These are phyloP conservation scores for Coniochaeta sp. DNA, from an alignment of 2,329 filamentous ascomycete species.

Conservation along the genomic window DNA sequence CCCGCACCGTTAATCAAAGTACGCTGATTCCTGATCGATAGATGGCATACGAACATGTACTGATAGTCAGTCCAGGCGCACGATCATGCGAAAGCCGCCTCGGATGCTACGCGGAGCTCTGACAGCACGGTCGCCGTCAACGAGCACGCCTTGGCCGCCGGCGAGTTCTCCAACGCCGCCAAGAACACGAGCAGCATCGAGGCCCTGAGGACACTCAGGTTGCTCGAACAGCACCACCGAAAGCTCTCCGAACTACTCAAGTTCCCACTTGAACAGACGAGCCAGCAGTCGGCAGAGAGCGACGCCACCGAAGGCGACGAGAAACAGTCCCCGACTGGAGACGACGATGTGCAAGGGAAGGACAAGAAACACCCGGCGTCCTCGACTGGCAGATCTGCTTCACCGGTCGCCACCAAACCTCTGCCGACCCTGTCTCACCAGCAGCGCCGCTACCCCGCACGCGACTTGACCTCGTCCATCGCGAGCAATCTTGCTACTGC, in stretches of 20 bases:
- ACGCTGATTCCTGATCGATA: constrained; percentile 13
- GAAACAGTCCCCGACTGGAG: constrained; percentile 16
- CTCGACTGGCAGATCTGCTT: neutral
- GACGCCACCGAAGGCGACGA: constrained; percentile 27
- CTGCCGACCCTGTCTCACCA: constrained; percentile 31
- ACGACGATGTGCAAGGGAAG: neutral
- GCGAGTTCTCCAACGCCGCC: constrained; percentile 81
- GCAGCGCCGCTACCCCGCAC: constrained; percentile 43
- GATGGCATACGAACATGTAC: neutral
- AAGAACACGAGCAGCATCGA: constrained; percentile 59
- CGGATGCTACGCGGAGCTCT: constrained; percentile 63
- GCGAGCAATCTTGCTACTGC: constrained; percentile 83
- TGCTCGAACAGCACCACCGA: constrained; percentile 84
- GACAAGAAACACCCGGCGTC: neutral
- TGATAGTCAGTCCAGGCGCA: constrained; percentile 55
- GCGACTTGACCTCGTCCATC: constrained; percentile 74
- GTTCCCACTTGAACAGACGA: constrained; percentile 51
- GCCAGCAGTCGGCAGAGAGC: constrained; percentile 27
- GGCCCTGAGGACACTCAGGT: constrained; percentile 73
- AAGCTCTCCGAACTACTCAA: constrained; percentile 76
- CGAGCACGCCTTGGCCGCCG: constrained; percentile 82
- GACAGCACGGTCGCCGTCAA: constrained; percentile 77
- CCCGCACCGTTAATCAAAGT: constrained; percentile 61
- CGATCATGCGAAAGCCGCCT: constrained; percentile 80
- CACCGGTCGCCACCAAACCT: constrained; percentile 19